Conservation (phyloP, 2,329 filamentous ascomycete species). For the Apiospora hydei region DNA sequence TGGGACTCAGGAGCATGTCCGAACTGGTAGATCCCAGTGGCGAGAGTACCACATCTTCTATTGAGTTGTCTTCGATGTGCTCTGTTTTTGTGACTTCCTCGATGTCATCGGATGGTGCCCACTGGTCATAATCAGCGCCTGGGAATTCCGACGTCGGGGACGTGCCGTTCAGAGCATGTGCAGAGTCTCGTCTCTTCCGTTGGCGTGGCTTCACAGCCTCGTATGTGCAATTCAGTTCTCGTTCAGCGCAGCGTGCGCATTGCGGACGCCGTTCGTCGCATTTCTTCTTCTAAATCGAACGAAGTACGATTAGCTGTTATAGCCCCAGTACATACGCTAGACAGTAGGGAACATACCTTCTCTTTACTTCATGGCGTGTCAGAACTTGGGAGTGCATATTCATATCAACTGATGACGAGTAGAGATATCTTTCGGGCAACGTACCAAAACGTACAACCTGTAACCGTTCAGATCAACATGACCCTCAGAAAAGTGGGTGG, state of each 20-base stretch:
- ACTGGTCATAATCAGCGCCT: constrained; percentile 31
- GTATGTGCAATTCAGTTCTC: constrained; percentile 57
- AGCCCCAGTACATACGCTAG: not conserved
- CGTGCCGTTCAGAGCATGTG: constrained; percentile 30
- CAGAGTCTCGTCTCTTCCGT: constrained; percentile 47
- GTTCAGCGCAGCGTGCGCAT: constrained; percentile 59
- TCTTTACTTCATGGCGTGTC: constrained; percentile 52
- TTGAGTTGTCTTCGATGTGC: constrained; percentile 28
- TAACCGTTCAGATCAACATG: constrained; percentile 26
- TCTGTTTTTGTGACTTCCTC: constrained; percentile 32
- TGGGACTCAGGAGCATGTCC: constrained; percentile 41
- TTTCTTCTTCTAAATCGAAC: constrained; percentile 60
- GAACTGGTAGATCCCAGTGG: constrained; percentile 29
- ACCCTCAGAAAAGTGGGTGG: not conserved
- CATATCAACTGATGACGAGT: not conserved
- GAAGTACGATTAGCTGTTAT: not conserved
- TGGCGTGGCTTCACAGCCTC: constrained; percentile 55
- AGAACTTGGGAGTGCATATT: not conserved
- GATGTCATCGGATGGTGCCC: constrained; percentile 30
- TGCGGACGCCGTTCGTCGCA: constrained; percentile 61
- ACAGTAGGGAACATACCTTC: constrained; percentile 51
- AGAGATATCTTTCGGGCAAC: constrained; percentile 32
- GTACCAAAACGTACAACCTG: constrained; percentile 62
- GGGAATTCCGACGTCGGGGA: not conserved
- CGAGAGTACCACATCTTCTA: constrained; percentile 22